These are phyloP conservation scores for Aspergillus ibericus DNA, from an alignment of 2,329 filamentous ascomycete genomes.

Conservation along the genomic window DNA sequence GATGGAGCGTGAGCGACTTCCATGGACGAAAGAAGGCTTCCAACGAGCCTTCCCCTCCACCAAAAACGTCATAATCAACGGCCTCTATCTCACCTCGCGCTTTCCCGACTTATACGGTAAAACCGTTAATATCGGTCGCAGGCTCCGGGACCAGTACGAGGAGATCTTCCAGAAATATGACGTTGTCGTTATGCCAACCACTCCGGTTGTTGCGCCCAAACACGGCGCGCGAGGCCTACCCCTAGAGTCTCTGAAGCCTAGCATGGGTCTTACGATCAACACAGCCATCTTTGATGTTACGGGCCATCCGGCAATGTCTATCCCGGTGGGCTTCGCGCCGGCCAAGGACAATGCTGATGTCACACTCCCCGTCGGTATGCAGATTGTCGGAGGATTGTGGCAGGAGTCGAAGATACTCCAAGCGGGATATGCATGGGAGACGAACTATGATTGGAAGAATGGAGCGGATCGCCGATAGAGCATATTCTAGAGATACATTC, in stretches of 20 bases:
- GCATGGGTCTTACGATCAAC: constrained; percentile 56
- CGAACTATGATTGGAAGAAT: constrained; percentile 25
- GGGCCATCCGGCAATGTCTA: constrained; percentile 56
- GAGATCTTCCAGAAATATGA: constrained; percentile 43
- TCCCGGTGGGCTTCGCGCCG: constrained; percentile 51
- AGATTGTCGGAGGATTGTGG: constrained; percentile 51
- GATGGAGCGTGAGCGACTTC: constrained; percentile 52
- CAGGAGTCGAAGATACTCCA: constrained; percentile 28
- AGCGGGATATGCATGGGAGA: constrained; percentile 27
- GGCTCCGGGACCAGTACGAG: constrained; percentile 42
- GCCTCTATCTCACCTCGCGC: constrained; percentile 40
- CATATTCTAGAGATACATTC: not conserved
- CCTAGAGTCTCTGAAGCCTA: constrained; percentile 31
- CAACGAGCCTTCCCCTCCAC: constrained; percentile 50
- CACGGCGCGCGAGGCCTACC: constrained; percentile 26
- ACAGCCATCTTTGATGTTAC: constrained; percentile 60
- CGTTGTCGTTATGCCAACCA: constrained; percentile 44
- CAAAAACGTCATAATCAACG: constrained; percentile 44
- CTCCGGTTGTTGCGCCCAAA: constrained; percentile 28
- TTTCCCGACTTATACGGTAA: constrained; percentile 45
- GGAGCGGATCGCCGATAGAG: constrained; percentile 4
- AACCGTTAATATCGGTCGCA: constrained; percentile 41
- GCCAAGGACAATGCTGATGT: constrained; percentile 27
- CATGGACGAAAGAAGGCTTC: constrained; percentile 51
- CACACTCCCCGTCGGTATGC: constrained; percentile 54